Evolutionary conservation across 129 eudicot genomes (phyloP).

Genomic region (Flaveria brownii): DNA sequence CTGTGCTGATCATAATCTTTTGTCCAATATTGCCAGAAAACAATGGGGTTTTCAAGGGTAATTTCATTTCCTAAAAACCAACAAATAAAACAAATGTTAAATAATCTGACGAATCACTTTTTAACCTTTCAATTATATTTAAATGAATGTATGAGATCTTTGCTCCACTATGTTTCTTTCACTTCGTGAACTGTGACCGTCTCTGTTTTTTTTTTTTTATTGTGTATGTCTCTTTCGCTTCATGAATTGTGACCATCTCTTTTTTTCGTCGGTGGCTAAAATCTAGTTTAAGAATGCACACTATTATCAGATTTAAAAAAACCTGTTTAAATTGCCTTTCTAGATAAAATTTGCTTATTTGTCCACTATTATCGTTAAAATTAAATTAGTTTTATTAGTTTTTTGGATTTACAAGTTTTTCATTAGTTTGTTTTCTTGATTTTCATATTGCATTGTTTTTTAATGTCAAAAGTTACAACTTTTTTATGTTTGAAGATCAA

Average conservation of each 20-base stretch:
- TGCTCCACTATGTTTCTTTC: no score
- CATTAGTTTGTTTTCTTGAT: no score
- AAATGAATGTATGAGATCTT: no score
- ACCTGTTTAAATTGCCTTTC: no score
- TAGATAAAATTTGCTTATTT: background rate
- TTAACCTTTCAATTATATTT: background rate
- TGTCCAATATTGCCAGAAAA: conserved; percentile 57
- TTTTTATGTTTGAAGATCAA: background rate
- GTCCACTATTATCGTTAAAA: background rate
- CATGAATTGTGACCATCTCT: no score
- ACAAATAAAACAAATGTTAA: background rate
- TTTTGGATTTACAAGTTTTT: background rate
- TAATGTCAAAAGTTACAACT: background rate
- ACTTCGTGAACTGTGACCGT: no score
- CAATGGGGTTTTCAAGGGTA: conserved; percentile 87
- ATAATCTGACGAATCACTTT: background rate
- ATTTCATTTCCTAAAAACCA: background rate
- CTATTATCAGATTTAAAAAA: no score
- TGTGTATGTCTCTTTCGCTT: no score
- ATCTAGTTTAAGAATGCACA: no score
- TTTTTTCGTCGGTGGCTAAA: no score
- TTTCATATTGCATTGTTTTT: background rate
- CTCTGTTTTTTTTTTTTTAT: no score
- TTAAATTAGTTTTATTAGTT: background rate
- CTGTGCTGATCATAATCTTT: conserved; percentile 69